Evolutionary conservation across 805 yeast species (phyloP), one percentile per base, ranked within the genome.

Genomic region (Suhomyces sp.): DNA sequence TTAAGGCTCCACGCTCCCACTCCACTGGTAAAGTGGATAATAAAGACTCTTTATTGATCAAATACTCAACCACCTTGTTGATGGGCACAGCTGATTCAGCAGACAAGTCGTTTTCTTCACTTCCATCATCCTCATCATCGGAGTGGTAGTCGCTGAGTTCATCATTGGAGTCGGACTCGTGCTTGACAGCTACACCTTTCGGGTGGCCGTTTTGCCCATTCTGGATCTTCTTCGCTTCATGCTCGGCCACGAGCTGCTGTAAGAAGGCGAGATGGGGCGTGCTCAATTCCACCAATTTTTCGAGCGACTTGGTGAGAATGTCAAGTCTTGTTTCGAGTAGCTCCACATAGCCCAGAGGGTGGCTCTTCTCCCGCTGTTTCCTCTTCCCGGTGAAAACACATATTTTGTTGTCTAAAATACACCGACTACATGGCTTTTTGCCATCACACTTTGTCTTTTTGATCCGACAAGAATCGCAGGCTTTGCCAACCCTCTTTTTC

Each of bases 391-490:
- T 78, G 60, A 80, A 83, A 2, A 81, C 77, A 62, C 87, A 83
- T 29, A 82, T 73, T 60, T 80, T 81, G 64, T 83, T 83, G 56
- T 82, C 85, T 7, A 72, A 67, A 7, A 72, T 62, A 60, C 87
- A 83, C 50, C 80, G 73, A 35, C 77, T 75, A 57, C 87, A 83
- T 0, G 87, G 87, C 55, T 80, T 80, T 47, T 76, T 75, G 19
- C 87, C 87, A 52, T 82, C 83, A 62, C 87, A 83, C 55, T 82
- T 83, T 4, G 86, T 82, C 66, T 83, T 83, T 60, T 82, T 83
- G 51, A 82, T 72, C 43, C 87, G 69, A 62, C 87, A 83, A 48
- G 80, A 76, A 60, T 83, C 86, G 57, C 87, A 83, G 5, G 87
- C 87, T 57, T 82, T 82, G 10, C 85, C 84, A 3, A 83, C 86